Conservation (phyloP, 2,329 filamentous ascomycete species). For the Xylariaceae sp. region DNA sequence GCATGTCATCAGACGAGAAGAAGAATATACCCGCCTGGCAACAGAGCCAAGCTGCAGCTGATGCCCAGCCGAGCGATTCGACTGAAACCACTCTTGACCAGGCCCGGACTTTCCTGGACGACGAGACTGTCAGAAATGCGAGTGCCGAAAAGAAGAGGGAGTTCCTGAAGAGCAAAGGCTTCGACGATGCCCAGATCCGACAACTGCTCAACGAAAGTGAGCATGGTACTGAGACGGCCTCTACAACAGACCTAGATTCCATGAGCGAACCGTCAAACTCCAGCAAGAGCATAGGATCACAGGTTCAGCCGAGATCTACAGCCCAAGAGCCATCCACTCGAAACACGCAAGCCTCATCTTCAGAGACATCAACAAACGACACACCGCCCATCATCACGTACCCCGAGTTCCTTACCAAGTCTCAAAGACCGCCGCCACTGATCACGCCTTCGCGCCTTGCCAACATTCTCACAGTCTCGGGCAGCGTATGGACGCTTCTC, state of each 20-base stretch:
- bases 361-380: conserved; percentile 29
- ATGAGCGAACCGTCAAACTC: conserved; percentile 1
- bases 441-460: conserved; percentile 56
- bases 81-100: conserved; percentile 49
- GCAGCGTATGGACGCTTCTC: conserved; percentile 55
- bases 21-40: conserved; percentile 20
- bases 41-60: conserved; percentile 10
- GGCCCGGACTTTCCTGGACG: conserved; percentile 70
- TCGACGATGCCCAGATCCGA: conserved; percentile 64
- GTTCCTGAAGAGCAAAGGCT: conserved; percentile 75
- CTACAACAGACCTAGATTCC: conserved; percentile 5
- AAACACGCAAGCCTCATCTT: conserved; percentile 4
- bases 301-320: neutral
- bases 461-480: conserved; percentile 55
- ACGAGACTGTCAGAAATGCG: conserved; percentile 66
- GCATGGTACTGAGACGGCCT: conserved; percentile 1
- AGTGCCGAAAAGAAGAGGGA: conserved; percentile 67
- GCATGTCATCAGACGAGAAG: conserved; percentile 13
- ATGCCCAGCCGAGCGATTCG: conserved; percentile 13
- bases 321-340: neutral
- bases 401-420: conserved; percentile 62
- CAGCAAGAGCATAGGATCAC: conserved; percentile 1
- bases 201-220: conserved; percentile 47
- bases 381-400: conserved; percentile 64
- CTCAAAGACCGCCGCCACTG: conserved; percentile 53